phyloP scores from a whole-genome alignment of 805 yeast genomes.

The Cyberlindnera suaveolens region DNA sequence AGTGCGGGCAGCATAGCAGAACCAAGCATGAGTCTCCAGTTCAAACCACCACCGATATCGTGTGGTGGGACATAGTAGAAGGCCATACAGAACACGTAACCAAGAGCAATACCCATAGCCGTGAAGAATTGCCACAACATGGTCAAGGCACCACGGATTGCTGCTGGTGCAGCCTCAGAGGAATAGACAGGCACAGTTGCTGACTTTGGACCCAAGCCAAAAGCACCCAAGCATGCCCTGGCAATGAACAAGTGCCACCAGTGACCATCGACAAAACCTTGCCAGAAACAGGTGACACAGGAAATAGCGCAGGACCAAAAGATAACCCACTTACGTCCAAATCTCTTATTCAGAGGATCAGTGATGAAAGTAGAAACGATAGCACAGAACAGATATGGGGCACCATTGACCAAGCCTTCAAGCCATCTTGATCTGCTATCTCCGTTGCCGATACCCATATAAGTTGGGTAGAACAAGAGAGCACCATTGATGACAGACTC shows the following conservation, averaged over 20 bases:
- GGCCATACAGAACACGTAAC: slow-evolving; percentile 59
- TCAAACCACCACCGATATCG: slow-evolving; percentile 35
- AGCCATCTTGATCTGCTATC: slow-evolving; percentile 48
- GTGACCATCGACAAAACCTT: slow-evolving; percentile 44
- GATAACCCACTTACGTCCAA: slow-evolving; percentile 63
- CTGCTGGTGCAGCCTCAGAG: slow-evolving; percentile 59
- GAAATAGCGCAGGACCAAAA: slow-evolving; percentile 58
- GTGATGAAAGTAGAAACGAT: slow-evolving; percentile 58
- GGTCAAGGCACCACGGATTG: slow-evolving; percentile 59
- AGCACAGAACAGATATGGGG: slow-evolving; percentile 65
- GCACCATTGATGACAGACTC: slow-evolving; percentile 76
- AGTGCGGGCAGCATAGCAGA: slow-evolving; percentile 65
- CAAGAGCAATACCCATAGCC: slow-evolving; percentile 69
- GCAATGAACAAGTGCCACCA: slow-evolving; percentile 70
- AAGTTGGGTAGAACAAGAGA: slow-evolving; percentile 49
- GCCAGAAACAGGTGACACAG: slow-evolving; percentile 62
- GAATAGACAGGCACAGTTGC: slow-evolving; percentile 72
- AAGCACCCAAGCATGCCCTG: slow-evolving; percentile 51
- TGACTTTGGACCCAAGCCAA: slow-evolving; percentile 68
- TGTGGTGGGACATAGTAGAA: slow-evolving; percentile 45
- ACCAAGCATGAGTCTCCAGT: slow-evolving; percentile 68
- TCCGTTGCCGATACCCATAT: slow-evolving; percentile 43
- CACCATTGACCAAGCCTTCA: slow-evolving; percentile 59
- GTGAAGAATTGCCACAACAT: slow-evolving; percentile 76
- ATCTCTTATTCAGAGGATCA: slow-evolving; percentile 47